phyloP scores from a whole-genome alignment of 805 yeast genomes.

The Saccharomycopsis fibuligera region DNA sequence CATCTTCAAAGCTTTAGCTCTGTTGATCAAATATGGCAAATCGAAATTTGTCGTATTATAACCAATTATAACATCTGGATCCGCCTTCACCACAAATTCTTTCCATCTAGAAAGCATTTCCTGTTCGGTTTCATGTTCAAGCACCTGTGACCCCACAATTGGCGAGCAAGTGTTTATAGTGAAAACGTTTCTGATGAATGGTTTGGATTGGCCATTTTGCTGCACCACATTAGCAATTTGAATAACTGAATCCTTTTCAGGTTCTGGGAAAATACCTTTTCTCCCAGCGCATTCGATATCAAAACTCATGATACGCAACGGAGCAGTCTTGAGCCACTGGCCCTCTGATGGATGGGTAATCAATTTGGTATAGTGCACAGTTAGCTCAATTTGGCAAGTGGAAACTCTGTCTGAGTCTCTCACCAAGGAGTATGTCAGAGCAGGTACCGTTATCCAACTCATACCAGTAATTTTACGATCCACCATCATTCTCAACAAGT shows the following conservation, averaged over 20 bases:
- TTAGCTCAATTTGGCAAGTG: conserved; percentile 80
- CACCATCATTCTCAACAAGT: conserved; percentile 78
- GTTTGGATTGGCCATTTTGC: conserved; percentile 72
- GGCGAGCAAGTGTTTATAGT: conserved; percentile 89
- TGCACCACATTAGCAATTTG: conserved; percentile 96
- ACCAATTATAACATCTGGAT: conserved; percentile 96
- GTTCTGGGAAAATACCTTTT: conserved; percentile 93
- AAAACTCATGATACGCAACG: conserved; percentile 85
- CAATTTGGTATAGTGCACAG: conserved; percentile 59
- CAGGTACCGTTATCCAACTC: conserved; percentile 94
- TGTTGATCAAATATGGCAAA: conserved; percentile 83
- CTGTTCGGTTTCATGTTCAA: conserved; percentile 64
- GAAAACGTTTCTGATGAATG: conserved; percentile 91
- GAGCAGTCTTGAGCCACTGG: conserved; percentile 89
- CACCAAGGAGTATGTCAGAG: conserved; percentile 53
- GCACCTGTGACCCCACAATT: conserved; percentile 88
- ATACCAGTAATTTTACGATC: conserved; percentile 91
- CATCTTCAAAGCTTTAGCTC: conserved; percentile 70
- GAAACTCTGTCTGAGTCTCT: conserved; percentile 41
- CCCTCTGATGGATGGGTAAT: conserved; percentile 86
- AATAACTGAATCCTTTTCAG: conserved; percentile 87
- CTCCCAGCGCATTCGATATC: conserved; percentile 99
- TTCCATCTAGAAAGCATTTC: conserved; percentile 85
- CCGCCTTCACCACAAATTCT: conserved; percentile 75
- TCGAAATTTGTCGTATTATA: conserved; percentile 94